phyloP scores from a whole-genome alignment of 345 rosid genomes.

The Melastoma malabathricum region DNA sequence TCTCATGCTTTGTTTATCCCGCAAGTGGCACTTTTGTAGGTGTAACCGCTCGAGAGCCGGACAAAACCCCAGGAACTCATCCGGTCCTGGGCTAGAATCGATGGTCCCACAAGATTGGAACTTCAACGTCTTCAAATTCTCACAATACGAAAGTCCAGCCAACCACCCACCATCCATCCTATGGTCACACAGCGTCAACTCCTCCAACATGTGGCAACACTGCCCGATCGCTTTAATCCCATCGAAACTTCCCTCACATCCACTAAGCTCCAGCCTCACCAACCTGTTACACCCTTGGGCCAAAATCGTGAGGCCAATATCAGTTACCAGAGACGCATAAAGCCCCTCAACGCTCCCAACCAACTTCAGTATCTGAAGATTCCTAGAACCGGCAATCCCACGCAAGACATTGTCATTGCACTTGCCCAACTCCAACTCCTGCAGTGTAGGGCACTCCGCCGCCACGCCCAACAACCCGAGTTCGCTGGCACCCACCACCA shows the following conservation, averaged over 20 bases:
- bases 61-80: conserved; percentile 52
- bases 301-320: conserved; percentile 78
- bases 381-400: conserved; percentile 70
- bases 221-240: conserved; percentile 91
- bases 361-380: conserved; percentile 72
- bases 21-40: conserved; percentile 62
- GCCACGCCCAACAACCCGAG: conserved; percentile 54
- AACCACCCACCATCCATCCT: conserved; percentile 93
- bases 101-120: conserved; percentile 57
- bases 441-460: conserved; percentile 51
- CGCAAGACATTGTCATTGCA: conserved; percentile 57
- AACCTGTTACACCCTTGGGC: conserved; percentile 88
- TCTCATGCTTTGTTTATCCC: conserved; percentile 42
- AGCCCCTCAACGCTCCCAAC: conserved; percentile 54
- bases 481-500: conserved; percentile 55
- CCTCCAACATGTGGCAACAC: conserved; percentile 95
- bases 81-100: conserved; percentile 62
- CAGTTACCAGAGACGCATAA: conserved; percentile 53
- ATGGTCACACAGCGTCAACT: conserved; percentile 65
- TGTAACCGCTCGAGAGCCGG: conserved; percentile 72
- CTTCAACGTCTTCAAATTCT: conserved; percentile 78
- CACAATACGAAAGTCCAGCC: conserved; percentile 66
- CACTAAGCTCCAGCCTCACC: conserved; percentile 78
- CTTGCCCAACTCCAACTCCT: conserved; percentile 68
- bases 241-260: conserved; percentile 86